Percentiles rank a stretch among this genome's conserved stretches.
Evolutionary conservation across 768 basidiomycete genomes (phyloP).

Genomic region (Lentinula guzmanii): DNA sequence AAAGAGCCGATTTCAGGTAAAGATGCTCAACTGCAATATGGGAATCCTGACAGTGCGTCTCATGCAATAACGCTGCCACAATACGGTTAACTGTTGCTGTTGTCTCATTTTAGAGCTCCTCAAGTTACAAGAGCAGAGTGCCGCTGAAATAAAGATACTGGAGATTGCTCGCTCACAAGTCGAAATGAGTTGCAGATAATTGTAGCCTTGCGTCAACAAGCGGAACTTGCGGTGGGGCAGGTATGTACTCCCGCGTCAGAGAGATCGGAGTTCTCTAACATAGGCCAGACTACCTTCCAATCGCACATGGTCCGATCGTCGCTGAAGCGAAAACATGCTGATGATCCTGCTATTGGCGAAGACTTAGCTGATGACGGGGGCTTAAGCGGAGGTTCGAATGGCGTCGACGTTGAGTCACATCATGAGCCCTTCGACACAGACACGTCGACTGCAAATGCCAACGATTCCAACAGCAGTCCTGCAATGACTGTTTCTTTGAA

Average conservation of each 20-base stretch:
- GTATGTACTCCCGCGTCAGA: not conserved
- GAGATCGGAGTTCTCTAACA: not conserved
- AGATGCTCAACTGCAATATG: not conserved
- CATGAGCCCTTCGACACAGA: not conserved
- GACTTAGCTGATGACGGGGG: not conserved
- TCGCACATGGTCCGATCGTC: not conserved
- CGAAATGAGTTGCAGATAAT: not conserved
- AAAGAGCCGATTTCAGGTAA: not conserved
- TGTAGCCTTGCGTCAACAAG: not conserved
- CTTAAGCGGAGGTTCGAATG: not conserved
- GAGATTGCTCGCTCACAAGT: not conserved
- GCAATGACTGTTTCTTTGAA: not conserved
- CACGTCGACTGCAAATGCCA: not conserved
- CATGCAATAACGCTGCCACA: not conserved
- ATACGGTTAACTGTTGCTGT: not conserved
- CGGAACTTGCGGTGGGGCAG: not conserved
- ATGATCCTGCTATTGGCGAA: not conserved
- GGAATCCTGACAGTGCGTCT: not conserved
- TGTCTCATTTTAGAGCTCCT: not conserved
- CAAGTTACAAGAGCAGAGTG: not conserved
- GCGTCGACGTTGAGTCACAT: not conserved
- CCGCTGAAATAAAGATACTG: not conserved
- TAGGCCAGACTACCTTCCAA: not conserved
- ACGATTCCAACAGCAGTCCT: not conserved
- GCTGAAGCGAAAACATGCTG: conserved; percentile 5